Base-by-base conservation (phyloP, 2,329 filamentous ascomycete species). In the Endoconidiophora laricicola region DNA sequence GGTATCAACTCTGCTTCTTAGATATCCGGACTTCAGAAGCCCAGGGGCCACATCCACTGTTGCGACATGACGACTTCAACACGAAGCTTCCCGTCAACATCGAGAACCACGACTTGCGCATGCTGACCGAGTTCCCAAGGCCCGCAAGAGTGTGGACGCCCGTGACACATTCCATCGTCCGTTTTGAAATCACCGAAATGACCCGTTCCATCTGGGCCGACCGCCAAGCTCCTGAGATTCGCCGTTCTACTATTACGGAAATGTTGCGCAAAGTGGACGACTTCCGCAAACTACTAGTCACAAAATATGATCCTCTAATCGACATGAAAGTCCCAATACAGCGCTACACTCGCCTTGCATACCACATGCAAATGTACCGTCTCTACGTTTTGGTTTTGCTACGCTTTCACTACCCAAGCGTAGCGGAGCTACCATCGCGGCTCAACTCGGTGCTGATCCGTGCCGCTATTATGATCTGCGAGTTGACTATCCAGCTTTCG, bases 1-100 rank as follows among this genome's bases (percentile, higher is more conserved):
- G 83, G 83, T 79, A 86, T 59, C 82, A 87, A 57, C 69, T 88
- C 18, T 86, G 81, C 61, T 84, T 84, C 60, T 69, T 88, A 6
- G 83, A 87, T 59, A 73, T 86, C 51, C 71, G 81, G 38, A 86
- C 82, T 0, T 83, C 78, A 58, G 83, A 87, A 62, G 76, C 79
- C 1, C 82, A 84, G 54, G 83, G 82, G 0, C 83, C 83, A 6
- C 71, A 78, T 22, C 80, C 81, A 0, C 73, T 76, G 48, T 85
- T 87, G 49, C 73, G 80, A n/a, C 69, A 73, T 38, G 81, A 84
- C 20, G 82, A 87, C 57, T 87, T 81, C 60, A 81, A 86, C 57
- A 86, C 83, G 0, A 76, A 74, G 54, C 70, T 86, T 23, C 83
- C 83, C 0, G 64, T 82, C 9, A 86, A 86, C 59, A 73, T 81